Base-by-base conservation (phyloP, 345 rosid genomes). In the Hevea brasiliensis region DNA sequence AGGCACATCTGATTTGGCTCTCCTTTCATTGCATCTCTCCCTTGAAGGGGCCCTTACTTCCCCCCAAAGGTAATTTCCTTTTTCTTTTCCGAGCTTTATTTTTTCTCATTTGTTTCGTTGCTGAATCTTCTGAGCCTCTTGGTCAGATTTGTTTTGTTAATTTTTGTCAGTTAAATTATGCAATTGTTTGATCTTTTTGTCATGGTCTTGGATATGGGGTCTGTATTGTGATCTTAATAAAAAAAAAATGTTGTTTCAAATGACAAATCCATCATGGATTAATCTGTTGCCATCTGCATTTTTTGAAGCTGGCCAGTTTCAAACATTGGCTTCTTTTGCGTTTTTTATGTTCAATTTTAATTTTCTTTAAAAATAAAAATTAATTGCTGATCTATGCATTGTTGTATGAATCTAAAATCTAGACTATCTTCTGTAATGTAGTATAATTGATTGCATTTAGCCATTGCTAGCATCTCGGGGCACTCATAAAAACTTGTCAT, bases 51-150 rank as follows among this genome's bases (percentile, higher is more conserved):
- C 27, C 9, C 17, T 64, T 67, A 20, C 35, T 48, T 74, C 47
- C 74, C 76, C 58, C 68, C 47, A 50, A 40, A 59, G 73, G 77
- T 78, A 75, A 47, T 47, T 54, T 4, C 23, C 21, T 9, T 21
- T 55, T 4, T 60, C 41, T 8, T 10, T 57, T 27, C 1, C 18
- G 32, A 57, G 5, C 27, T 40, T 50, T 24, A 4, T 27, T 17
- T 32, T n/a, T 4, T 42, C 17, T 14, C 8, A 1, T 42, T 42
- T 41, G 0, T 13, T 40, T 37, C 21, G 23, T 4, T 56, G 51
- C 3, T 23, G n/a, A 32, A 50, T 42, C 3, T 20, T 18, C n/a
- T 7, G n/a, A 50, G n/a, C 18, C 44, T 53, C 26, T 37, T 75
- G 14, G 60, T 79, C 61, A 35, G 44, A 23, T 7, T 55, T 2